Percentiles rank a stretch among this genome's conserved stretches.
These are phyloP conservation scores for Fusarium sp. DNA, from an alignment of 2,329 filamentous ascomycete genomes.

Conservation along the genomic window DNA sequence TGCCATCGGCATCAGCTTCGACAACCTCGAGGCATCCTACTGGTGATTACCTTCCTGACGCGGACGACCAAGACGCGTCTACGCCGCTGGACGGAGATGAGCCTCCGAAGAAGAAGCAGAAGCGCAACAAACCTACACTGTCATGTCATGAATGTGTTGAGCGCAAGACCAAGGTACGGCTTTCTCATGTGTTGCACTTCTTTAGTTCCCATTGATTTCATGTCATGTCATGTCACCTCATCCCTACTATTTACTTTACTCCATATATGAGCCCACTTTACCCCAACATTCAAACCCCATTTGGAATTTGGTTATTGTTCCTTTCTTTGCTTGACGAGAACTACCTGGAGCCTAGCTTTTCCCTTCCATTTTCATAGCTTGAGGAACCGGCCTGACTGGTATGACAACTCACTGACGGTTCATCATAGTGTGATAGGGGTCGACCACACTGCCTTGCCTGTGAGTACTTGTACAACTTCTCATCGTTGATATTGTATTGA, in stretches of 20 bases:
- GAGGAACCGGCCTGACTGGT: neutral
- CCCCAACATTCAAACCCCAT: constrained; percentile 7
- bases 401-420: constrained; percentile 26
- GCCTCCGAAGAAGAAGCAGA: constrained; percentile 79
- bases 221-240: neutral
- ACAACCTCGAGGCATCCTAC: constrained; percentile 36
- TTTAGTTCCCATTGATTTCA: constrained; percentile 21
- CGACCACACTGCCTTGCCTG: constrained; percentile 78
- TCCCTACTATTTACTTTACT: constrained; percentile 13
- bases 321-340: no score
- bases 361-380: neutral
- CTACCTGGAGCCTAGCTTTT: no score
- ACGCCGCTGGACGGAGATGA: constrained; percentile 52
- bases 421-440: constrained; percentile 79
- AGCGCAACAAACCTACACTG: constrained; percentile 86
- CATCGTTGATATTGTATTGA: constrained; percentile 24
- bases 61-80: constrained; percentile 43
- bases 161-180: constrained; percentile 80
- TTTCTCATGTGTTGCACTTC: constrained; percentile 18
- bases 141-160: constrained; percentile 87
- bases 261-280: constrained; percentile 39
- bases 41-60: constrained; percentile 40
- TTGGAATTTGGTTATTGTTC: constrained; percentile 1
- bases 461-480: constrained; percentile 55
- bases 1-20: constrained; percentile 44